Base-by-base conservation (phyloP, 169 alveolate genomes). In the Ichthyophthirius multifiliis region DNA sequence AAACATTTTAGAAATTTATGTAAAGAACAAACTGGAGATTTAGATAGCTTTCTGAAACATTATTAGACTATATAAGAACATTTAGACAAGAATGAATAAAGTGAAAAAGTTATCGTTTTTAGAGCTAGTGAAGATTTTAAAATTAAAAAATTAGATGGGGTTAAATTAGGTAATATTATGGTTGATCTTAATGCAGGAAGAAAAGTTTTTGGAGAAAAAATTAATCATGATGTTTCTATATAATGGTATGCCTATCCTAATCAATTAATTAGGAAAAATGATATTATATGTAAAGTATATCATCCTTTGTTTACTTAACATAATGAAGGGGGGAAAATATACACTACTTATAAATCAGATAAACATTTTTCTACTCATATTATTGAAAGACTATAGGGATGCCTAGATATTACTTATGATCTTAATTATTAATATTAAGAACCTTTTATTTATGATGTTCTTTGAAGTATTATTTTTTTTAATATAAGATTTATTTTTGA, bases 181-280 rank as follows among this genome's bases (percentile, higher is more conserved):
- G 81, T 83, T 67, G 84, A 78, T 0, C 44, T 83, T 34, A 64
- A 65, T n/a, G 80, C 89, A 18, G 76, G 84, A 16, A 81, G 76
- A 75, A 75, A 65, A 23, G 89, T 82, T 30, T 76, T 76, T 23
- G 84, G 83, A 39, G 81, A 83, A 67, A 43, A 46, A 43, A 83
- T 67, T 30, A 67, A 67, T 23, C 46, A 34, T 3, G 77, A 67
- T 20, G 48, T 39, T 35, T 37, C 63, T 37, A 34, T 67, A 44
- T 39, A 67, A 67, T 67, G 77, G 77, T 67, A 34, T 7, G 62
- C 46, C 16, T 39, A 67, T 62, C 77, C 77, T 20, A 67, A 67
- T 23, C 41, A 67, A 39, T 9, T n/a, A 41, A 34, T 67, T 7
- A 39, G 41, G 46, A 67, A 67, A 23, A 62, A 62, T n/a, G 63